Evolutionary conservation across 306 rosid species (phyloP).

Genomic region (Inga laurina): DNA sequence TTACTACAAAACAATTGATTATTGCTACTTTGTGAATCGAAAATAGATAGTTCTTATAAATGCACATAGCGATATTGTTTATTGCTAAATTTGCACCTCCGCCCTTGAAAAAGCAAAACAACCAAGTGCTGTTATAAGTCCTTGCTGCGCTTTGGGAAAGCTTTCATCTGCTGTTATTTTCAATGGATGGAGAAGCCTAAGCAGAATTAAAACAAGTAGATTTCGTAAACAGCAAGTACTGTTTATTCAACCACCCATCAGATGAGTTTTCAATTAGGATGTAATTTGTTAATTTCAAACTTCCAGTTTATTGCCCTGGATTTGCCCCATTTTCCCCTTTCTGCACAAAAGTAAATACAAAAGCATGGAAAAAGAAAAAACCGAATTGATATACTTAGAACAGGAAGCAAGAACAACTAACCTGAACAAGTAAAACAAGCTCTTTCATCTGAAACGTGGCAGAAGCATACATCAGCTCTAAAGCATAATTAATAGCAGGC

Average conservation of each 20-base stretch:
- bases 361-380: not conserved
- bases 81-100: no score
- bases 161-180: not conserved
- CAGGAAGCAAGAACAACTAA: constrained; percentile 37
- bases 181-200: not conserved
- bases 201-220: not conserved
- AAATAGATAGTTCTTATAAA: no score
- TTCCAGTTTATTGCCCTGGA: not conserved
- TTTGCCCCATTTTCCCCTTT: not conserved
- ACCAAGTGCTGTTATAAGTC: not conserved
- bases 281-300: not conserved
- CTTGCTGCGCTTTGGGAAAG: not conserved
- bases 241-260: not conserved
- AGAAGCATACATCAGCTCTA: constrained; percentile 93
- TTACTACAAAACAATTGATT: no score
- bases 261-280: not conserved
- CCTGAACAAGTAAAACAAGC: constrained; percentile 83
- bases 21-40: no score
- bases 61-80: no score
- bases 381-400: not conserved
- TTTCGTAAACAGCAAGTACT: not conserved
- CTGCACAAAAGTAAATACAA: not conserved
- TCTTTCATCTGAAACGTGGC: constrained; percentile 82
- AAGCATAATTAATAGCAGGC: constrained; percentile 78
- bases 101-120: no score